Base-by-base conservation (phyloP, 2,329 filamentous ascomycete genomes). In the Helotiales sp. region DNA sequence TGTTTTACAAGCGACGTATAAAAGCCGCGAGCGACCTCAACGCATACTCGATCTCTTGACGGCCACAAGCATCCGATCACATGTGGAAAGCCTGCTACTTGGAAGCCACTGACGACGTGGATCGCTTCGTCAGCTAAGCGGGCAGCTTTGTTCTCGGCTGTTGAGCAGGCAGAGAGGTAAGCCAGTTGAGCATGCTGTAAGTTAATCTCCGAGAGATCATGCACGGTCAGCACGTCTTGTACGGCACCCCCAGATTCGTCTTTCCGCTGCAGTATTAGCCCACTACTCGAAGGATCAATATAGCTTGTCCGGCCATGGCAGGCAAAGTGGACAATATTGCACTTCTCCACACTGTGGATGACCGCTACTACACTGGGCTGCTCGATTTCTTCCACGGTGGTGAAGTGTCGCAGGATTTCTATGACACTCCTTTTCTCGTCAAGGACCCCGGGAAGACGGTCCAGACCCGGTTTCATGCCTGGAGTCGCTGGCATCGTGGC, bases 131-230 rank as follows among this genome's bases (percentile, higher is more conserved):
- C 71, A 1, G 58, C 49, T 17, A 74, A 56, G 0, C 46, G 24
- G 1, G 17, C 40, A 0, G 61, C 62, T 13, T 58, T 59, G 36
- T 68, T 69, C 52, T 72, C 60, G 2, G 70, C 72, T 1, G 73
- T 74, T 12, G 70, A 74, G 59, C 73, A 75, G 0, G 73, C 72
- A 1, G 72, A 75, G 1, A 76, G 69, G 59, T 71, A 75, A 1
- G 72, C 72, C 5, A 75, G 51, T 29, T 57, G 59, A 6, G 65
- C 67, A 33, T 55, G 29, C 5, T 31, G 36, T 2, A 40, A 17
- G n/a, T 36, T 48, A 2, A 29, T 17, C 6, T 33, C 31, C 7
- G 36, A 51, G 34, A 56, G 12, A 13, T 48, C n/a, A 6, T 27
- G 40, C 15, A 59, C 47, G 24, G 36, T 51, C 22, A 54, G 30